Conservation (phyloP, 108 stramenopile species). For the Schizochytrium sp. region DNA sequence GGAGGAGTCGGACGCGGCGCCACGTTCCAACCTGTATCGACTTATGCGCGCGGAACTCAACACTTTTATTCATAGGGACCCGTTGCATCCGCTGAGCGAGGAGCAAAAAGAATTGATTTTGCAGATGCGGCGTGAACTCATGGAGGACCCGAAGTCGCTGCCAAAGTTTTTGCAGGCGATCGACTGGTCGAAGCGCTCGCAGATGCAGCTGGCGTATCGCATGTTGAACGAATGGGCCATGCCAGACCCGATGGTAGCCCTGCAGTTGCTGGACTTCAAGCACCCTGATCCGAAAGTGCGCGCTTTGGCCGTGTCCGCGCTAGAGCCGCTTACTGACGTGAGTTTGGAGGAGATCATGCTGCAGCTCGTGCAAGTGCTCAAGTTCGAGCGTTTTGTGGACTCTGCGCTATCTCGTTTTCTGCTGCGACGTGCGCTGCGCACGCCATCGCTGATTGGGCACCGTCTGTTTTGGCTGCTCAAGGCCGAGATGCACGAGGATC, state of each 20-base stretch:
- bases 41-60: neutral
- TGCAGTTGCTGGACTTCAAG: constrained; percentile 36
- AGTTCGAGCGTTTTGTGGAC: constrained; percentile 42
- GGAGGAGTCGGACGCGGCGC: neutral
- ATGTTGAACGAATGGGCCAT: constrained; percentile 29
- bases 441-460: constrained; percentile 30
- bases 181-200: constrained; percentile 19
- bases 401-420: constrained; percentile 41
- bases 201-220: constrained; percentile 22
- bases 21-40: no score
- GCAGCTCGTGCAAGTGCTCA: constrained; percentile 42
- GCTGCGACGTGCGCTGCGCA: constrained; percentile 31
- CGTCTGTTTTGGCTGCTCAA: constrained; percentile 40
- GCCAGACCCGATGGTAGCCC: constrained; percentile 30
- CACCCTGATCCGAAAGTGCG: constrained; percentile 46
- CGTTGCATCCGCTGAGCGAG: neutral
- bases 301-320: constrained; percentile 29
- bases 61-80: neutral
- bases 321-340: constrained; percentile 31
- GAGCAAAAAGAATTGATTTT: constrained; percentile 29
- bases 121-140: neutral
- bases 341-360: constrained; percentile 35
- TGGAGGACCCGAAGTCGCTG: constrained; percentile 1
- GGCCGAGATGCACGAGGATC: constrained; percentile 30
- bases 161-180: constrained; percentile 33